Percentiles rank a stretch among this genome's conserved stretches.
These are phyloP conservation scores for Globisporangium viniferum DNA, from an alignment of 352 stramenopile species.

Conservation along the genomic window DNA sequence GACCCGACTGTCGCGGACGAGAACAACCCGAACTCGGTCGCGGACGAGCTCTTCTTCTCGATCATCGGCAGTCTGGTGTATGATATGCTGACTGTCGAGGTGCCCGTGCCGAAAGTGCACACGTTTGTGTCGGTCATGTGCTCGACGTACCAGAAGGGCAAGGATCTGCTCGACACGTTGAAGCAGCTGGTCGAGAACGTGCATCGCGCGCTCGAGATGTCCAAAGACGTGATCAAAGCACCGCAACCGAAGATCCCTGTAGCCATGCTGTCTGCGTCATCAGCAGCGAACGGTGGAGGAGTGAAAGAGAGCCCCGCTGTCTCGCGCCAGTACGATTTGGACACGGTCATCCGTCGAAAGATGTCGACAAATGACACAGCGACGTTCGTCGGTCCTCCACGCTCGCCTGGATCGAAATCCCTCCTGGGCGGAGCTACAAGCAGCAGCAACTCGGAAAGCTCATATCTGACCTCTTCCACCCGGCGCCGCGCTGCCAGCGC, in stretches of 20 bases:
- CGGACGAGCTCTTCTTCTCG: conserved; percentile 80
- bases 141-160: conserved; percentile 74
- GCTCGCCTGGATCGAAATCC: conserved; percentile 8
- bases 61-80: conserved; percentile 80
- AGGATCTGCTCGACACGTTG: conserved; percentile 64
- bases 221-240: conserved; percentile 56
- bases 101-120: conserved; percentile 65
- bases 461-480: background rate
- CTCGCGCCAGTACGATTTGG: conserved; percentile 67
- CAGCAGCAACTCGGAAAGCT: background rate
- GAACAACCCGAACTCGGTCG: conserved; percentile 29
- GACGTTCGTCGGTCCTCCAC: conserved; percentile 4
- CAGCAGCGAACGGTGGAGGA: background rate
- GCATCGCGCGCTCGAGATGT: conserved; percentile 72
- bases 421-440: conserved; percentile 7
- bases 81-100: conserved; percentile 84
- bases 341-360: conserved; percentile 77
- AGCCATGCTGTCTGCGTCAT: background rate
- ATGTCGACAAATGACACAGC: conserved; percentile 57
- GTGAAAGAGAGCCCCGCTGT: conserved; percentile 33
- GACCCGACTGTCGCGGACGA: conserved; percentile 34
- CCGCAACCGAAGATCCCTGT: conserved; percentile 21
- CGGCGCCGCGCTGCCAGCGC: conserved; percentile 13
- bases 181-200: conserved; percentile 83
- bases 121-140: conserved; percentile 83